phyloP scores from a whole-genome alignment of 2,329 filamentous ascomycete species.

The Aspergillus floridensis region DNA sequence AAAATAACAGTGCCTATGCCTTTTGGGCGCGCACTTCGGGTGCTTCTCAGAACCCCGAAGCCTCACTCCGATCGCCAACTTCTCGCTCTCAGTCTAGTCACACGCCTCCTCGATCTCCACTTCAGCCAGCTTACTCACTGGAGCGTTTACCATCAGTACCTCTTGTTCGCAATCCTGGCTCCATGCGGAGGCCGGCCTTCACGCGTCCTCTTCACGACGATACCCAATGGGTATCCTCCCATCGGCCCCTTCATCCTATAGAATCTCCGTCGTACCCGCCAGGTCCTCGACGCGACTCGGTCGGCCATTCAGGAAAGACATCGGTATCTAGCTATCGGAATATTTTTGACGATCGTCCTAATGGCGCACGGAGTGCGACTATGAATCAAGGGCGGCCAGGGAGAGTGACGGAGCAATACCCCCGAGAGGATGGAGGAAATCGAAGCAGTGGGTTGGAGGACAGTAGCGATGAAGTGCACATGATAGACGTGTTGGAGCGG shows the following conservation, averaged over 20 bases:
- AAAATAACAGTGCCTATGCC: conserved; percentile 43
- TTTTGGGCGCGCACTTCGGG: conserved; percentile 50
- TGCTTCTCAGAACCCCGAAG: conserved; percentile 13
- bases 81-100: not conserved
- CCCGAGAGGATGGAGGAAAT: conserved; percentile 19
- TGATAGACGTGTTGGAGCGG: conserved; percentile 31
- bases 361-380: conserved; percentile 9
- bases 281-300: conserved; percentile 32
- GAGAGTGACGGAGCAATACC: conserved; percentile 19
- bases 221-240: conserved; percentile 45
- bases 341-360: conserved; percentile 18
- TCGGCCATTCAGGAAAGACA: conserved; percentile 19
- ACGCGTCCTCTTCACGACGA: conserved; percentile 50
- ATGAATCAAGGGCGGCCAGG: conserved; percentile 18
- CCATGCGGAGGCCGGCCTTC: conserved; percentile 34
- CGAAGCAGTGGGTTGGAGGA: conserved; percentile 21
- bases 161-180: conserved; percentile 36
- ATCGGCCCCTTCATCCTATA: conserved; percentile 29
- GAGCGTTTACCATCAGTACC: conserved; percentile 36
- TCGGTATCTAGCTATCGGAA: conserved; percentile 26
- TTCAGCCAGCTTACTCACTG: conserved; percentile 30
- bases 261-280: conserved; percentile 32
- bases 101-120: conserved; percentile 35
- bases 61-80: conserved; percentile 20
- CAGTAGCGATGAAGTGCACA: conserved; percentile 34